Conservation (phyloP, 495 filamentous ascomycete species). For the Tuber microsphaerosporum region DNA sequence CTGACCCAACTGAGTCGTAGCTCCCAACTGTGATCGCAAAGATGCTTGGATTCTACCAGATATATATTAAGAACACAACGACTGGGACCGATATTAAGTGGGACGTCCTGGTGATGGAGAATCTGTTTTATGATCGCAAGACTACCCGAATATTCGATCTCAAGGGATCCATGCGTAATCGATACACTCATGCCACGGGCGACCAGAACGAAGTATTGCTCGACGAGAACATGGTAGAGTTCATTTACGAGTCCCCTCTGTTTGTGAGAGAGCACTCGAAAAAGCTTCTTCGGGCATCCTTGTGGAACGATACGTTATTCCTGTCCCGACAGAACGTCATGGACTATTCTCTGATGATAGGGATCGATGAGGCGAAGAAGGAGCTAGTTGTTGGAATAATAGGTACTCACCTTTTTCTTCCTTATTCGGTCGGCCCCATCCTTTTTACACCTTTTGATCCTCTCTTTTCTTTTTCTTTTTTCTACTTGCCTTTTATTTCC, state of each 20-base stretch:
- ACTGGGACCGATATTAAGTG: conserved; percentile 93
- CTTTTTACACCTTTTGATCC: neutral
- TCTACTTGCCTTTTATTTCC: neutral
- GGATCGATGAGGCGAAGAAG: conserved; percentile 78
- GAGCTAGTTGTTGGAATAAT: conserved; percentile 97
- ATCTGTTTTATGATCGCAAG: conserved; percentile 91
- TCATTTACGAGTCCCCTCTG: conserved; percentile 93
- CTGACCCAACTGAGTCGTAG: conserved; percentile 13
- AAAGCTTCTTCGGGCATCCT: conserved; percentile 61
- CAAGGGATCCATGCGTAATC: conserved; percentile 97
- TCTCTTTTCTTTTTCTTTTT: neutral
- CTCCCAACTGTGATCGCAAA: conserved; percentile 96
- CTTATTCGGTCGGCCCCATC: neutral
- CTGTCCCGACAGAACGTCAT: conserved; percentile 88
- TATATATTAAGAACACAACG: conserved; percentile 87
- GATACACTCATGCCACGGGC: conserved; percentile 88
- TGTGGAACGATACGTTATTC: conserved; percentile 97
- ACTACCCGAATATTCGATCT: conserved; percentile 93
- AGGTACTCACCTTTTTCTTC: conserved; percentile 23
- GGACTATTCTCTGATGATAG: conserved; percentile 98
- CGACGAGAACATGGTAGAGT: conserved; percentile 99
- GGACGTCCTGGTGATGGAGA: conserved; percentile 94
- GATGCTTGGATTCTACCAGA: conserved; percentile 97
- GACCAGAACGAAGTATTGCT: conserved; percentile 93
- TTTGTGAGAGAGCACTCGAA: conserved; percentile 83